These are phyloP conservation scores for Anastatica hierochuntica DNA, from an alignment of 345 rosid genomes.

Conservation along the genomic window DNA sequence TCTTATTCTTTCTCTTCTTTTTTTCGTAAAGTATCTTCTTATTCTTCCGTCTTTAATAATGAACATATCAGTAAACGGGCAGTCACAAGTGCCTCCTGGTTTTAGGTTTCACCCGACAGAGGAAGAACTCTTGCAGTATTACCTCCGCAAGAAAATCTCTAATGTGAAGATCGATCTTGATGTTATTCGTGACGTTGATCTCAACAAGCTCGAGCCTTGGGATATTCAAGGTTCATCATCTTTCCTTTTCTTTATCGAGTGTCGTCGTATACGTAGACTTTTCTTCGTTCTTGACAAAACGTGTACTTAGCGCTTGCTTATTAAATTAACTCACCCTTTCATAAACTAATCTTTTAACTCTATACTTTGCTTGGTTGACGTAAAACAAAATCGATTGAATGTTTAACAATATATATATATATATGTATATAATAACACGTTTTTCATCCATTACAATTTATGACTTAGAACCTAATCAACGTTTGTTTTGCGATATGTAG, in stretches of 20 bases:
- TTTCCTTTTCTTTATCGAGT: not conserved
- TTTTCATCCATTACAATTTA: not conserved
- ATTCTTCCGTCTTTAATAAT: slow-evolving; percentile 24
- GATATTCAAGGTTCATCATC: slow-evolving; percentile 60
- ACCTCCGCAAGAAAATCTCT: slow-evolving; percentile 60
- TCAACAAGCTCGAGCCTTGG: slow-evolving; percentile 92
- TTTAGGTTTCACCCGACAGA: slow-evolving; percentile 90
- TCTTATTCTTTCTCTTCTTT: not conserved
- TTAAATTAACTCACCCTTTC: not conserved
- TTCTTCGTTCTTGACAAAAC: not conserved
- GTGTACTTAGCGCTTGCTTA: not conserved
- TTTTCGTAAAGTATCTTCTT: no score
- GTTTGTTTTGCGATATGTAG: slow-evolving; percentile 36
- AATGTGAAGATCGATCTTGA: slow-evolving; percentile 57
- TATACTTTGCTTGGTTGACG: no score
- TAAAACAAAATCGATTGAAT: not conserved
- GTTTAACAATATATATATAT: not conserved
- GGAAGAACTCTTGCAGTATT: slow-evolving; percentile 70
- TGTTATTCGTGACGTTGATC: slow-evolving; percentile 75
- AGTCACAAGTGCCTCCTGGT: slow-evolving; percentile 79
- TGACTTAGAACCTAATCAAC: not conserved
- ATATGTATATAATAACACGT: no score
- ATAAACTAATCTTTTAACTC: not conserved
- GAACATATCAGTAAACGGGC: slow-evolving; percentile 75
- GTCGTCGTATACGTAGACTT: not conserved